These are phyloP conservation scores for Arxiozyma slooffiae DNA, from an alignment of 1,139 yeast genomes.

Conservation along the genomic window DNA sequence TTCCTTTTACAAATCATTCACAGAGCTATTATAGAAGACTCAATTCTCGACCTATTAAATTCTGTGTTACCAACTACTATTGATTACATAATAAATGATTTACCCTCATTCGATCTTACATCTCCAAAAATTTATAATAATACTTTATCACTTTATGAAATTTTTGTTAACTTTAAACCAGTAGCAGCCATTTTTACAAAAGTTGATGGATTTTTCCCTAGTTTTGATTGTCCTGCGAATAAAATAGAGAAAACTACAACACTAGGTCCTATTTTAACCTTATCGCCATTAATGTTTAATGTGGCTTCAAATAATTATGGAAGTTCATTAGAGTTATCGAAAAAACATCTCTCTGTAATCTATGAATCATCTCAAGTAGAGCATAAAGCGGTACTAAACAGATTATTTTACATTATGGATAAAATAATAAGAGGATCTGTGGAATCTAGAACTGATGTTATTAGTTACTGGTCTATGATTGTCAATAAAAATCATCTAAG, in stretches of 20 bases:
- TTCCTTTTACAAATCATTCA: slow-evolving; percentile 50
- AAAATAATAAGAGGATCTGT: slow-evolving; percentile 69
- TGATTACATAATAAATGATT: slow-evolving; percentile 12
- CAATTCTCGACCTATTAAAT: slow-evolving; percentile 49
- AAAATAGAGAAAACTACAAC: slow-evolving; percentile 53
- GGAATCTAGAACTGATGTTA: slow-evolving; percentile 49
- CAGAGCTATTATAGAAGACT: slow-evolving; percentile 57
- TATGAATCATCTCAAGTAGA: slow-evolving; percentile 53
- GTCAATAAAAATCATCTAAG: slow-evolving; percentile 77
- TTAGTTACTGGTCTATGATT: slow-evolving; percentile 61
- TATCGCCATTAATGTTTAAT: slow-evolving; percentile 60
- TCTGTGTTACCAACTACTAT: slow-evolving; percentile 44
- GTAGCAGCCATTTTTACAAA: slow-evolving; percentile 55
- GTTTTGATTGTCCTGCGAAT: slow-evolving; percentile 33
- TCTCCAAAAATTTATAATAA: slow-evolving; percentile 44
- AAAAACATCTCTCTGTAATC: slow-evolving; percentile 37
- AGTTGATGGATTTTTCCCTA: slow-evolving; percentile 43
- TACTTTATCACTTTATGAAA: slow-evolving; percentile 46
- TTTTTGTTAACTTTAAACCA: slow-evolving; percentile 49
- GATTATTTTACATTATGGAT: slow-evolving; percentile 61
- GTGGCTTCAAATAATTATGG: slow-evolving; percentile 42
- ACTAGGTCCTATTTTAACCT: slow-evolving; percentile 65
- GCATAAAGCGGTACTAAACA: slow-evolving; percentile 45
- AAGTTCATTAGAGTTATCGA: slow-evolving; percentile 30
- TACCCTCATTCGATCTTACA: slow-evolving; percentile 32